Conservation (phyloP, 23 red algal species). For the Gracilaria caudata region DNA sequence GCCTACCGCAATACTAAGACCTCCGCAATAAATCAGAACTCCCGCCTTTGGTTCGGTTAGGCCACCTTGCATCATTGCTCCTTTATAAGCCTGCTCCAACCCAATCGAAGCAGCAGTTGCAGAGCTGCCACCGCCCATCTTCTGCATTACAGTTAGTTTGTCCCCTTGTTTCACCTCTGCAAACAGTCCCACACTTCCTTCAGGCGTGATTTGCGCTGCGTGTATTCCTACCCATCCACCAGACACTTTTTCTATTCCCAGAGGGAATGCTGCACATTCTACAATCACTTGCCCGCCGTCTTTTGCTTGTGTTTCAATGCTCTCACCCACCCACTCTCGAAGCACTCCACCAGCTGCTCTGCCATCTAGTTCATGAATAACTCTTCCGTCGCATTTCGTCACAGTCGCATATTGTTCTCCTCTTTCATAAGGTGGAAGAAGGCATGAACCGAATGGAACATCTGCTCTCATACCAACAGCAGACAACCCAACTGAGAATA, state of each 20-base stretch:
- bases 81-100: slow-evolving; percentile 31
- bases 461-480: slow-evolving; percentile 28
- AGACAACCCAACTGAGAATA: slow-evolving; percentile 15
- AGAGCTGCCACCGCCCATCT: slow-evolving; percentile 32
- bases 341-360: slow-evolving; percentile 22
- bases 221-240: slow-evolving; percentile 56
- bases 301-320: slow-evolving; percentile 19
- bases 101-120: slow-evolving; percentile 48
- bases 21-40: slow-evolving; percentile 67
- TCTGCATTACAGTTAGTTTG: slow-evolving; percentile 28
- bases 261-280: slow-evolving; percentile 41
- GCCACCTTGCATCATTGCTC: slow-evolving; percentile 18
- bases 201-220: slow-evolving; percentile 30
- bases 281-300: slow-evolving; percentile 43
- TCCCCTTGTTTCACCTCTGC: slow-evolving; percentile 60
- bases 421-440: slow-evolving; percentile 39
- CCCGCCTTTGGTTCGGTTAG: slow-evolving; percentile 54
- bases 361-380: slow-evolving; percentile 41
- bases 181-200: slow-evolving; percentile 54
- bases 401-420: slow-evolving; percentile 2
- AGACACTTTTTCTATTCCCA: slow-evolving; percentile 18
- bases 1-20: slow-evolving; percentile 65
- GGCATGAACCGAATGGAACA: slow-evolving; percentile 32
- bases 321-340: slow-evolving; percentile 52
- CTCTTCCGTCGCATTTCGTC: slow-evolving; percentile 22